Evolutionary conservation across 179 eudicot genomes (phyloP), one percentile per base, ranked within the genome.

Genomic region (Pouteria campechiana): DNA sequence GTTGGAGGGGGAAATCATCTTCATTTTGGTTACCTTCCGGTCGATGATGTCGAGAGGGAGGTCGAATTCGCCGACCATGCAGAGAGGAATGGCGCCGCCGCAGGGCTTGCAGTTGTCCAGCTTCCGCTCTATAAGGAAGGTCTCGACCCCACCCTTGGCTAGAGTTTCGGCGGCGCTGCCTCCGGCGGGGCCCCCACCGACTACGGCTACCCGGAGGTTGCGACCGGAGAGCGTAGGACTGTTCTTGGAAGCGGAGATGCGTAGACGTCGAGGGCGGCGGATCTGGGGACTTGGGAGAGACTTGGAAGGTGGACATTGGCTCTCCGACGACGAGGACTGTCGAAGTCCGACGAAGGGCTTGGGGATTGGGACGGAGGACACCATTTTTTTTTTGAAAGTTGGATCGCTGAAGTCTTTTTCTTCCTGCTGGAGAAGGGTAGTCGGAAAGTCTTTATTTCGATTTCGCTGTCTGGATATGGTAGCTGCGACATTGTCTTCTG

Each of bases 51-150:
- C 95, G 11, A 81, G 13, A 16, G 95, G 95, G 1, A 84, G 20
- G 54, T 81, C 95, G 19, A 84, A 84, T 20, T 84, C 95, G 1
- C 92, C 95, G 14, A 84, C 95, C 92, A 81, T 81, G 34, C 95
- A 84, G 5, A 84, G 56, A 1, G 95, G 95, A 7, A 84, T 81
- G 5, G 92, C 95, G 11, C 95, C 95, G 6, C 93, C 93, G 43
- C 95, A 84, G 3, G 95, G 95, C 30, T 84, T 84, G 59, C 83
- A 69, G 53, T 84, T 84, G 54, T 84, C 95, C 43, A 84, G 39
- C 55, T 84, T 84, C 0, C 95, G 66, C 34, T 84, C 95, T 3
- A 84, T 72, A 0, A 84, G 45, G 32, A 67, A 55, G 2, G 92
- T 81, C 52, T 84, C 95, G 0, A 84, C 54, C 0, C 95, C 95